Percentiles rank a stretch among this genome's conserved stretches.
phyloP scores from a whole-genome alignment of 345 rosid genomes.

The Melastoma malabathricum region DNA sequence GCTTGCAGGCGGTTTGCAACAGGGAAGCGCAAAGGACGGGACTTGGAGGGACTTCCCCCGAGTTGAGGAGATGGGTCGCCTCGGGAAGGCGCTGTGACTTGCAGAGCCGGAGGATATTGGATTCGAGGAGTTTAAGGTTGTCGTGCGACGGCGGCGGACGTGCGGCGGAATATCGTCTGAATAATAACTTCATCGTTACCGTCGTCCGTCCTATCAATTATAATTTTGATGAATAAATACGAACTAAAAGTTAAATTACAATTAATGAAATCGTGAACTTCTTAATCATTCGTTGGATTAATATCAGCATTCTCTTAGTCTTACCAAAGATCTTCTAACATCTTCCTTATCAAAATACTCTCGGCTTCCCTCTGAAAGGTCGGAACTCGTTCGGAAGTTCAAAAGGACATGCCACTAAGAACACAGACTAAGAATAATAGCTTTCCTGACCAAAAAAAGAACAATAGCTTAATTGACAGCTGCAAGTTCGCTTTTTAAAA shows the following conservation, averaged over 20 bases:
- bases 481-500: too few relatives aligned
- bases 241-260: too few relatives aligned
- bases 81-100: constrained; percentile 34
- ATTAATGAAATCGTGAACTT: background rate
- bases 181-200: constrained; percentile 27
- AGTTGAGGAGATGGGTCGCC: constrained; percentile 48
- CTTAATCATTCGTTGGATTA: background rate
- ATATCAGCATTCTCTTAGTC: too few relatives aligned
- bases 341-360: too few relatives aligned
- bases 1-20: constrained; percentile 56
- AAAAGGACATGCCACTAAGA: too few relatives aligned
- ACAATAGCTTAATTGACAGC: too few relatives aligned
- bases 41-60: constrained; percentile 20
- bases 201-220: too few relatives aligned
- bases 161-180: constrained; percentile 29
- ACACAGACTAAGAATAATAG: too few relatives aligned
- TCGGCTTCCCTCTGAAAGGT: too few relatives aligned
- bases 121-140: constrained; percentile 13
- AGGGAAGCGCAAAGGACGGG: constrained; percentile 54
- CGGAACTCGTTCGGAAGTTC: too few relatives aligned
- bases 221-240: too few relatives aligned
- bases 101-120: constrained; percentile 37
- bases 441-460: background rate
- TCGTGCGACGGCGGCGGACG: constrained; percentile 6
- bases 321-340: too few relatives aligned